Conservation (phyloP, 2,329 filamentous ascomycete species). For the Neonectria ditissima region DNA sequence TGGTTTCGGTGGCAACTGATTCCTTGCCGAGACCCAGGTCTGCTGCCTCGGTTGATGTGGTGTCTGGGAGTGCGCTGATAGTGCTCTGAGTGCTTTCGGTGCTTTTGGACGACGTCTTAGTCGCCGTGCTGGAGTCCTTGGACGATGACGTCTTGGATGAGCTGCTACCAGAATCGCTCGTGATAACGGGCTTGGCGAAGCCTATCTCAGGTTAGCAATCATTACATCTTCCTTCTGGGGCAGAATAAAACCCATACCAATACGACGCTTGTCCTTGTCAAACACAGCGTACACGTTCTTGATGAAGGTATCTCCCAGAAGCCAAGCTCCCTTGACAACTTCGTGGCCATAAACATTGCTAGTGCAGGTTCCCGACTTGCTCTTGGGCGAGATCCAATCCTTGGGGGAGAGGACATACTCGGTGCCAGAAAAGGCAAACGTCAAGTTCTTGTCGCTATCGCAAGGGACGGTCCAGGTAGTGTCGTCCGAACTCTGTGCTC, state of each 20-base stretch:
- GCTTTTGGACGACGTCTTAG: conserved; percentile 23
- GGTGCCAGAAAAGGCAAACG: conserved; percentile 75
- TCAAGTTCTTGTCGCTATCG: conserved; percentile 68
- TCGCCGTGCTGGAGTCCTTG: conserved; percentile 23
- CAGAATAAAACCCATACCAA: conserved; percentile 62
- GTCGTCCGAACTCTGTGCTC: conserved; percentile 66
- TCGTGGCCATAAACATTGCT: conserved; percentile 82
- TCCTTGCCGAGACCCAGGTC: conserved; percentile 43
- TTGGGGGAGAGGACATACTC: conserved; percentile 74
- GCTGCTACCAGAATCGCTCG: conserved; percentile 17
- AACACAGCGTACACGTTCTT: conserved; percentile 93
- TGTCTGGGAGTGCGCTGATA: conserved; percentile 28
- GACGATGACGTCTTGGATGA: conserved; percentile 18
- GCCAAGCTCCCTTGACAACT: conserved; percentile 75
- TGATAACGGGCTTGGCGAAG: conserved; percentile 38
- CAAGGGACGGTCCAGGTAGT: conserved; percentile 81
- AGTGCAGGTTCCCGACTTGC: conserved; percentile 63
- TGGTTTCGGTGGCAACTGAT: conserved; percentile 38
- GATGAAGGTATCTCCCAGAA: conserved; percentile 87
- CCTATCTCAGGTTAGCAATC: conserved; percentile 33
- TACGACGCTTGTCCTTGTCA: conserved; percentile 75
- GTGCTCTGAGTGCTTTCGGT: conserved; percentile 30
- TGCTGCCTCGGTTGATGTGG: conserved; percentile 31
- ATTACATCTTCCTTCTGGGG: neutral
- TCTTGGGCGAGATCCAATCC: conserved; percentile 74